These are phyloP conservation scores for Colletotrichum higginsianum DNA, from an alignment of 2,329 filamentous ascomycete genomes.

Conservation along the genomic window DNA sequence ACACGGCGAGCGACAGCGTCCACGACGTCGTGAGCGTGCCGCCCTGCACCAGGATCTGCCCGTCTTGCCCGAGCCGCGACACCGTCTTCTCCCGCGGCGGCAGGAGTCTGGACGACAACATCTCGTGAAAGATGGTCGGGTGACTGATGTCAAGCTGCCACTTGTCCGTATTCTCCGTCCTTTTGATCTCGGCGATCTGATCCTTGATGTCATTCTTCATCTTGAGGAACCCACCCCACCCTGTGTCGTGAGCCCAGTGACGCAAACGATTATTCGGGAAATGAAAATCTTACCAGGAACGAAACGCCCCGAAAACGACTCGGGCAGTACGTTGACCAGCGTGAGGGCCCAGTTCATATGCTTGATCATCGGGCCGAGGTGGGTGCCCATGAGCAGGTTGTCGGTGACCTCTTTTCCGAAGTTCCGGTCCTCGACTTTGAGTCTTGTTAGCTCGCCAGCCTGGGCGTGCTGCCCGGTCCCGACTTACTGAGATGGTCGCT, in stretches of 20 bases:
- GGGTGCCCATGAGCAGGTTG: constrained; percentile 55
- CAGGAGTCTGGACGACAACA: constrained; percentile 51
- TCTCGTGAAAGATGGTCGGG: constrained; percentile 55
- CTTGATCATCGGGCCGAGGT: constrained; percentile 55
- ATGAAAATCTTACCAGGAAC: constrained; percentile 46
- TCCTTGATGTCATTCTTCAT: constrained; percentile 56
- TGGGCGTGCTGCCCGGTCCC: constrained; percentile 16
- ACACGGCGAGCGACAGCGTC: constrained; percentile 52
- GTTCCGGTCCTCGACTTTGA: constrained; percentile 51
- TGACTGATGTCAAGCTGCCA: constrained; percentile 53
- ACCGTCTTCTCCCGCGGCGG: constrained; percentile 53
- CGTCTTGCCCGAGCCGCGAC: constrained; percentile 55
- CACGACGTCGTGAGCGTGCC: constrained; percentile 59
- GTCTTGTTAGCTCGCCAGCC: neutral
- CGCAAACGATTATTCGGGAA: neutral
- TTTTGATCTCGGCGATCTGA: constrained; percentile 54
- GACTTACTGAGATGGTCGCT: constrained; percentile 51
- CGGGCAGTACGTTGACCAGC: constrained; percentile 54
- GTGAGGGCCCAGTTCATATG: constrained; percentile 55
- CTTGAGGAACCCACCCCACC: constrained; percentile 56
- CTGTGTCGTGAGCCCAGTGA: constrained; percentile 42
- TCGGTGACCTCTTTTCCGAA: constrained; percentile 55
- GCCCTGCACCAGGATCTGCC: constrained; percentile 55
- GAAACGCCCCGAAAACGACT: constrained; percentile 53
- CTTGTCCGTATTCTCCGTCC: constrained; percentile 52